These are phyloP conservation scores for Strigomonas culicis DNA, from an alignment of 208 protist genomes.

Conservation along the genomic window DNA sequence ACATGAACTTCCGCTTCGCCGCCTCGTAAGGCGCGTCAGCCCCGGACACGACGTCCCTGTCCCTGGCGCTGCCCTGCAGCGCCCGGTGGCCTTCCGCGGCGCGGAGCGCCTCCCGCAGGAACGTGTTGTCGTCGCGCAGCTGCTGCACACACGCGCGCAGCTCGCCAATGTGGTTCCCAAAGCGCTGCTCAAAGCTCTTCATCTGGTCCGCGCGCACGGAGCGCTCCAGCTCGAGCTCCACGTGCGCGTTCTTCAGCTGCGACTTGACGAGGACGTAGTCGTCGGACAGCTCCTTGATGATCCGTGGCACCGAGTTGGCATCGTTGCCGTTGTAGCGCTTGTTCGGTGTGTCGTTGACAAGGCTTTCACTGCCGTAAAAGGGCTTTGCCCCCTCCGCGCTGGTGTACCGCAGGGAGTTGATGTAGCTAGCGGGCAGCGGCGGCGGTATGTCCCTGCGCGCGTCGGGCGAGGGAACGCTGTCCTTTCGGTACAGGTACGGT, in stretches of 20 bases:
- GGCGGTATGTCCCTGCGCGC: not conserved
- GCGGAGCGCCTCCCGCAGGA: constrained; percentile 45
- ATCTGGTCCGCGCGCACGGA: constrained; percentile 51
- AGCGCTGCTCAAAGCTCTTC: constrained; percentile 37
- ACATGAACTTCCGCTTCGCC: constrained; percentile 4
- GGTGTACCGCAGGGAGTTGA: not conserved
- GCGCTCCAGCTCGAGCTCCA: constrained; percentile 74
- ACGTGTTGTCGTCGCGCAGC: constrained; percentile 54
- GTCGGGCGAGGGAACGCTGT: not conserved
- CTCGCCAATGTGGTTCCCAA: constrained; percentile 42
- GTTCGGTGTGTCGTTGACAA: not conserved
- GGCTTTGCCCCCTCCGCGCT: not conserved
- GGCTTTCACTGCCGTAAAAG: too few relatives aligned
- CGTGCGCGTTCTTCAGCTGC: constrained; percentile 43
- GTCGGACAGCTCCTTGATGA: constrained; percentile 13
- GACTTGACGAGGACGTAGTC: constrained; percentile 28
- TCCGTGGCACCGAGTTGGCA: constrained; percentile 7
- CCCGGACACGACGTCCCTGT: not conserved
- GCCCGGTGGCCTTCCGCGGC: constrained; percentile 43
- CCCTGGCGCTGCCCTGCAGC: constrained; percentile 5
- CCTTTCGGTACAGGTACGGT: not conserved
- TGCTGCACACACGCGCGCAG: constrained; percentile 48
- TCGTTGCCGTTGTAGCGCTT: constrained; percentile 12
- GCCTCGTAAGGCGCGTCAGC: not conserved
- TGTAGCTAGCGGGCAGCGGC: not conserved